phyloP scores from a whole-genome alignment of 2,329 filamentous ascomycete species.

The Beauveria australis region DNA sequence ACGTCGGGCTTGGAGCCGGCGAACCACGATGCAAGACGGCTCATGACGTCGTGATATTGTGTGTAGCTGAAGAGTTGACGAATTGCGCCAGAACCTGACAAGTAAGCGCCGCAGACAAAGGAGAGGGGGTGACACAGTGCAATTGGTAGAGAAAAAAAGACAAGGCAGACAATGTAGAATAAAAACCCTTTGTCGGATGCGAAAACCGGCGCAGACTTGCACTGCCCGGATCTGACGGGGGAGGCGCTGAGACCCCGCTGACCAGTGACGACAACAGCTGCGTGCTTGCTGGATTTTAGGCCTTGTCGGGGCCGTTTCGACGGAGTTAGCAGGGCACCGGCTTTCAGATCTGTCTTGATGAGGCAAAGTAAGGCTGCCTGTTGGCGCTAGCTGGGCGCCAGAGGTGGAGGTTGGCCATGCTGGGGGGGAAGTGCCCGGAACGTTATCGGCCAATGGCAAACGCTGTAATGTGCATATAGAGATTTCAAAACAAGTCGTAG shows the following conservation, averaged over 20 bases:
- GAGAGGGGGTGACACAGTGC: background rate
- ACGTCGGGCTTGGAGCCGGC: conserved; percentile 28
- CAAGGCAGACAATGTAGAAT: background rate
- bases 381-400: background rate
- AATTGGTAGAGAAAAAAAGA: background rate
- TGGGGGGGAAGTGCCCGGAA: background rate
- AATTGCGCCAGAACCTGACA: background rate
- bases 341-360: background rate
- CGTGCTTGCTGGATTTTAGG: background rate
- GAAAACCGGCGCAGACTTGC: background rate
- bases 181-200: background rate
- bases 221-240: conserved; percentile 2
- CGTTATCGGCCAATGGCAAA: background rate
- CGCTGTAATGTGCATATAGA: background rate
- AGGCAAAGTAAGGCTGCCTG: background rate
- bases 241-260: background rate
- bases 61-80: background rate
- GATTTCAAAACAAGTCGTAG: too few species aligned
- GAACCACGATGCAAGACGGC: conserved; percentile 43
- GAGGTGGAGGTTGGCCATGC: background rate
- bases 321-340: background rate
- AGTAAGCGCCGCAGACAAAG: background rate
- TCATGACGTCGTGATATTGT: conserved; percentile 27
- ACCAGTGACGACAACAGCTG: background rate
- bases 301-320: background rate